Evolutionary conservation across 352 stramenopile species (phyloP), one percentile per base, ranked within the genome.

Genomic region (Blastocystis hominis): DNA sequence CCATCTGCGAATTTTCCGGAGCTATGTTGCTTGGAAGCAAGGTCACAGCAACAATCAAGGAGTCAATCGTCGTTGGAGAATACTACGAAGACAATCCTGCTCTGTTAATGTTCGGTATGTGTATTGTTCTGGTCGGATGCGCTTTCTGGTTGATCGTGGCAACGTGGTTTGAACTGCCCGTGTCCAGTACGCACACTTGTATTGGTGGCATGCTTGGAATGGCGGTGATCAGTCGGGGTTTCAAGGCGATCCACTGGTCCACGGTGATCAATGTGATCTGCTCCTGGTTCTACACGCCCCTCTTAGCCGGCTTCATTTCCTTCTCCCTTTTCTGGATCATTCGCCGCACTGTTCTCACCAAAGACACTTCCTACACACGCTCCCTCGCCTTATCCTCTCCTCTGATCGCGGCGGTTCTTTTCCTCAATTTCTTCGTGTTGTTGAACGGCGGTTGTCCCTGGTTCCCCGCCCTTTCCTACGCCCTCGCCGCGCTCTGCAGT

Each of bases 1-100:
- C 86, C 2, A 89, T 95, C 42, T 94, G 93, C 75, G 93, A 96
- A 77, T 93, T 94, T 55, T 76, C 91, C 13, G 93, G 93, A n/a
- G 93, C 92, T 0, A 89, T 94, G 17, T 90, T 94, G 44, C 88
- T 96, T 15, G 93, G 93, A 62, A 92, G 91, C 34, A 89, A 91
- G 40, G 92, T 95, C 7, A 94, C 92, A 3, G 90, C 78, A 36
- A 94, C 92, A 7, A 94, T 96, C 75, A 90, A 92, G 59, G 92
- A 89, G 38, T 90, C 90, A 24, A 92, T 93, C 62, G 88, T 92
- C 46, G 84, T 93, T 87, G 90, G 89, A 13, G 72, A 91, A 46
- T 90, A 90, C 20, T 93, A 93, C 84, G 89, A 90, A 40, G 90
- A 92, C 76, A 86, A 94, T 24, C 93, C 92, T 17, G 91, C 91